These are phyloP conservation scores for Saturnispora bothae DNA, from an alignment of 805 yeast genomes.

Conservation along the genomic window DNA sequence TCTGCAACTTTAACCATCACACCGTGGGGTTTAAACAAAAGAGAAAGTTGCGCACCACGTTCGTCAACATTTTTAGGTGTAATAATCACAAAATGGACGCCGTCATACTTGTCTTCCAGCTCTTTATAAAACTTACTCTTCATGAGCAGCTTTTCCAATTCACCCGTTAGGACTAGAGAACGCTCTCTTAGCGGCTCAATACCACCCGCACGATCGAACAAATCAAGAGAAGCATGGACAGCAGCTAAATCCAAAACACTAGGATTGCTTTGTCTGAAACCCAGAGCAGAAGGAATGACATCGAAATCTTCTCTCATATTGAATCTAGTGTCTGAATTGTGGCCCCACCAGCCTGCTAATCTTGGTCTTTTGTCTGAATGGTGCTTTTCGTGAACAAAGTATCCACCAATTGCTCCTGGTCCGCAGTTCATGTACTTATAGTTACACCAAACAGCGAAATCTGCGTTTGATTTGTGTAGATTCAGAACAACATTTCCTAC, in stretches of 20 bases:
- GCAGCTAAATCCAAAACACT: slow-evolving; percentile 79
- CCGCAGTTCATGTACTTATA: slow-evolving; percentile 88
- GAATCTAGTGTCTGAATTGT: slow-evolving; percentile 58
- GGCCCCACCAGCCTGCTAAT: slow-evolving; percentile 98
- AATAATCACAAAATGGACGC: slow-evolving; percentile 50
- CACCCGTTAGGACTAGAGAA: slow-evolving; percentile 47
- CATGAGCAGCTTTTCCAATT: slow-evolving; percentile 38
- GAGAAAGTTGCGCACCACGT: slow-evolving; percentile 76
- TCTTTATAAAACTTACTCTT: slow-evolving; percentile 36
- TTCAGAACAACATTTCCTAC: slow-evolving; percentile 73
- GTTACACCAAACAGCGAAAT: slow-evolving; percentile 92
- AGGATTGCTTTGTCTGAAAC: slow-evolving; percentile 85
- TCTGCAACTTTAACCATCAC: slow-evolving; percentile 53
- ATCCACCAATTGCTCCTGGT: slow-evolving; percentile 88
- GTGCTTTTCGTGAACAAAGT: slow-evolving; percentile 55
- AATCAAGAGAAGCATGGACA: slow-evolving; percentile 51
- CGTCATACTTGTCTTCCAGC: slow-evolving; percentile 11
- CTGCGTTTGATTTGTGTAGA: slow-evolving; percentile 83
- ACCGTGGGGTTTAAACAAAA: slow-evolving; percentile 49
- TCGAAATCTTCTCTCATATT: slow-evolving; percentile 69
- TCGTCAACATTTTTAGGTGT: slow-evolving; percentile 53
- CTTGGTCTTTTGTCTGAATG: slow-evolving; percentile 40
- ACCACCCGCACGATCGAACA: slow-evolving; percentile 56
- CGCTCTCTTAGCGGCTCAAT: slow-evolving; percentile 44
- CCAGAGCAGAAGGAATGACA: slow-evolving; percentile 78